phyloP scores from a whole-genome alignment of 352 stramenopile genomes.

The Phytophthora europaea region DNA sequence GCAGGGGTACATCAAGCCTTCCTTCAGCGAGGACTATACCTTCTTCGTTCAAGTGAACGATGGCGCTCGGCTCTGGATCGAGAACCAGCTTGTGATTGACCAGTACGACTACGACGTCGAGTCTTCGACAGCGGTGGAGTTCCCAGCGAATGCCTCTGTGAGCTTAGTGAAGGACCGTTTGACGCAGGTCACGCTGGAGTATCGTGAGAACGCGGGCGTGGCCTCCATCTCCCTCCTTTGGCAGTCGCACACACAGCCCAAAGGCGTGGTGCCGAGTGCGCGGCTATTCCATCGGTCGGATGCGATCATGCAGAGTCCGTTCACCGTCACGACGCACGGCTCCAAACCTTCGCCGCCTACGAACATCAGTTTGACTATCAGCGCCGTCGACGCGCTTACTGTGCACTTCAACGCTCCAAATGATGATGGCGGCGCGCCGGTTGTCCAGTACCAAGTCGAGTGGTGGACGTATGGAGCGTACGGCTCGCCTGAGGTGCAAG shows the following conservation, averaged over 20 bases:
- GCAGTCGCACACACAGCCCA: slow-evolving; percentile 90
- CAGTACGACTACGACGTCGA: slow-evolving; percentile 64
- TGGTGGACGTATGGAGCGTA: slow-evolving; percentile 77
- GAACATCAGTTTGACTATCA: slow-evolving; percentile 54
- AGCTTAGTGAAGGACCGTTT: slow-evolving; percentile 84
- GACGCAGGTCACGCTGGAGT: slow-evolving; percentile 93
- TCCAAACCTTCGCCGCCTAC: slow-evolving; percentile 68
- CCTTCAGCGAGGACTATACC: slow-evolving; percentile 90
- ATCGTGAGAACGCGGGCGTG: slow-evolving; percentile 91
- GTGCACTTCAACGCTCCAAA: slow-evolving; percentile 87
- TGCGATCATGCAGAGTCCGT: slow-evolving; percentile 74
- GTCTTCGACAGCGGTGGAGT: slow-evolving; percentile 38
- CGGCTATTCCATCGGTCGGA: slow-evolving; percentile 87
- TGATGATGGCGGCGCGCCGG: slow-evolving; percentile 87
- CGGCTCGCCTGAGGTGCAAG: slow-evolving; percentile 72
- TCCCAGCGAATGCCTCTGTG: slow-evolving; percentile 48
- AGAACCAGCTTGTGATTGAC: slow-evolving; percentile 57
- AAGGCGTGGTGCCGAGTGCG: slow-evolving; percentile 84
- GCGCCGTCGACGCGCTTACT: slow-evolving; percentile 64
- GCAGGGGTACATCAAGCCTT: slow-evolving; percentile 93
- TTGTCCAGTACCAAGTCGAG: slow-evolving; percentile 92
- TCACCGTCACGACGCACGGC: slow-evolving; percentile 59
- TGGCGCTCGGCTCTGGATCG: slow-evolving; percentile 88
- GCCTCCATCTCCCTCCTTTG: slow-evolving; percentile 90
- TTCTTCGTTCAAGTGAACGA: slow-evolving; percentile 93